Evolutionary conservation across 805 yeast genomes (phyloP), one percentile per base, ranked within the genome.

Genomic region (Groenewaldozyma salmanticensis): DNA sequence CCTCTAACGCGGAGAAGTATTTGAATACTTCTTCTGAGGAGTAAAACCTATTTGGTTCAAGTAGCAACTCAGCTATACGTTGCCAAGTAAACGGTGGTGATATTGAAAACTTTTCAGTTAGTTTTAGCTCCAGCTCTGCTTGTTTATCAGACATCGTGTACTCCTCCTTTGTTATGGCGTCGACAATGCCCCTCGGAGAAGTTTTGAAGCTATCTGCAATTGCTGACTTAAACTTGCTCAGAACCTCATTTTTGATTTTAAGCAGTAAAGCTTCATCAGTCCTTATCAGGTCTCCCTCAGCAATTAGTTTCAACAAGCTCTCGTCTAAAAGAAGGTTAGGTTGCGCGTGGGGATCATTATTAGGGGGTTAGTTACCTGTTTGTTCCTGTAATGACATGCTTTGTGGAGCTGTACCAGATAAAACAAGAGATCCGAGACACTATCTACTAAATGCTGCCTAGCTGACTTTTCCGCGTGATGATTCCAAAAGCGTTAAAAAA

Each of bases 81-180:
- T 64, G 67, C 5, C 65, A 32, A 5, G 68, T 62, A 43, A 57
- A 64, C 1, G 69, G 68, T 5, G 68, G 66, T n/a, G 40, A 42
- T 6, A 39, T 44, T 11, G 46, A 35, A 40, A 58, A 58, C 17
- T 46, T 33, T n/a, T 37, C 45, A 11, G 29, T 22, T 11, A 54
- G 34, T 20, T 29, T 15, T 9, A 22, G 27, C 27, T 46, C 35
- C n/a, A 47, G 27, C 6, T 33, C 39, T 16, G 29, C 31, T 3
- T 27, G 31, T 18, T 46, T 19, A 11, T 45, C 49, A 3, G 29
- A 42, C 11, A 47, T 38, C 13, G 50, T 43, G 13, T 29, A 24
- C 3, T 38, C 16, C 5, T 37, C 41, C 7, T 43, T 45, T 3
- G 53, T 52, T 15, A 53, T 33, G 15, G 54, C 53, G 36, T 52